Evolutionary conservation across 192 early-diverging fungal genomes (phyloP).

Genomic region (Coemansia pectinata): DNA sequence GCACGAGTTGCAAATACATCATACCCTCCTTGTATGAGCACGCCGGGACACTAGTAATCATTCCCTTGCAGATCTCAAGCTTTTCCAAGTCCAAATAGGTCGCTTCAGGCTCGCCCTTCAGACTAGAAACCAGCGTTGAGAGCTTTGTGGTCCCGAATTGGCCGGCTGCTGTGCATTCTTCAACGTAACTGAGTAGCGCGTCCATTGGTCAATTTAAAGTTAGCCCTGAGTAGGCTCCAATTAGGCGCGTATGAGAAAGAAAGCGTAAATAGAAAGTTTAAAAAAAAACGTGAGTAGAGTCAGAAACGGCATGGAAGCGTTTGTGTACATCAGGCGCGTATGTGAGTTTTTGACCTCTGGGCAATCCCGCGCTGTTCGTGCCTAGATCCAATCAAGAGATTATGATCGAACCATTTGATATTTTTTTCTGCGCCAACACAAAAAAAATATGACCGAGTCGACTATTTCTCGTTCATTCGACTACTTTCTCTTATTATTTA

Average conservation of each 20-base stretch:
- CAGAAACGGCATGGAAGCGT: not conserved
- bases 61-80: not conserved
- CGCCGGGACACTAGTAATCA: not conserved
- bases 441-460: not conserved
- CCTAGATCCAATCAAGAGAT: not conserved
- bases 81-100: not conserved
- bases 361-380: not conserved
- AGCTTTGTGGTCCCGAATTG: conserved; percentile 1
- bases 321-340: not conserved
- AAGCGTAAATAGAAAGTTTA: not conserved
- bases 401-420: not conserved
- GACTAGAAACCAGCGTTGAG: not conserved
- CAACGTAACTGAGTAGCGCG: conserved; percentile 1
- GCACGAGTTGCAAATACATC: conserved; percentile 10
- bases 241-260: not conserved
- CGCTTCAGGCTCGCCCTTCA: not conserved
- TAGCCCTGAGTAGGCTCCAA: not conserved
- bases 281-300: not conserved
- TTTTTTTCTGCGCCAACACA: not conserved
- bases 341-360: not conserved
- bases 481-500: not conserved
- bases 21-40: not conserved
- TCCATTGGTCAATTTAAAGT: not conserved
- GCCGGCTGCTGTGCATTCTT: not conserved
- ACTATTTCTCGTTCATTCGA: not conserved